Evolutionary conservation across 2,329 filamentous ascomycete genomes (phyloP), one percentile per base, ranked within the genome.

Genomic region (Ceratocystis papillata): DNA sequence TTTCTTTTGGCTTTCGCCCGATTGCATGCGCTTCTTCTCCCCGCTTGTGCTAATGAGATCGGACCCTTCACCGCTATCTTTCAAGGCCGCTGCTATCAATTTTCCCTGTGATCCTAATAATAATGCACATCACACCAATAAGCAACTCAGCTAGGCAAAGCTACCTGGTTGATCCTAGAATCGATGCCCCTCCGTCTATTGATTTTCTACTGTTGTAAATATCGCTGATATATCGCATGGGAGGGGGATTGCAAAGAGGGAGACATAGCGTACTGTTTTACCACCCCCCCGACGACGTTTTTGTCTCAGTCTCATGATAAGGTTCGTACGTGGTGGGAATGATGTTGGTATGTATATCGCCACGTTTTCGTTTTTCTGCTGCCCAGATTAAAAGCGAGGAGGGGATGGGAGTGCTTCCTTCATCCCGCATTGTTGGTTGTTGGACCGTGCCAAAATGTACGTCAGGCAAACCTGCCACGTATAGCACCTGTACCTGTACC

Each of bases 301-400:
- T 30, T 57, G 53, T 57, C 53, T 57, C 53, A 57, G 22, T 57
- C 17, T 15, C 53, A 57, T 57, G 53, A 57, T 57, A 57, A 57
- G 22, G 22, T 57, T 57, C 12, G 25, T 30, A 28, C 4, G 53
- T 22, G 25, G 30, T 57, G 30, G 53, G 8, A 57, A 30, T 17
- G 10, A 57, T 22, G 53, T 57, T 30, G 22, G 30, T 57, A 57
- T 55, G 22, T 55, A 55, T 55, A 25, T 55, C n/a, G 50, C 50
- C 50, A 55, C 50, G 50, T 55, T 55, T 55, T 55, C 10, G 20
- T 55, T 55, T 55, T 55, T 25, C 8, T 22, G 10, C 20, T 55
- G 12, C 50, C 22, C n/a, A 28, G 10, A 8, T 20, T 48, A 20
- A 17, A 20, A 20, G 22, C 15, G 22, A 57, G 25, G 22, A 30